Conservation (phyloP, 768 basidiomycete species). For the Lentinula lateritia region DNA sequence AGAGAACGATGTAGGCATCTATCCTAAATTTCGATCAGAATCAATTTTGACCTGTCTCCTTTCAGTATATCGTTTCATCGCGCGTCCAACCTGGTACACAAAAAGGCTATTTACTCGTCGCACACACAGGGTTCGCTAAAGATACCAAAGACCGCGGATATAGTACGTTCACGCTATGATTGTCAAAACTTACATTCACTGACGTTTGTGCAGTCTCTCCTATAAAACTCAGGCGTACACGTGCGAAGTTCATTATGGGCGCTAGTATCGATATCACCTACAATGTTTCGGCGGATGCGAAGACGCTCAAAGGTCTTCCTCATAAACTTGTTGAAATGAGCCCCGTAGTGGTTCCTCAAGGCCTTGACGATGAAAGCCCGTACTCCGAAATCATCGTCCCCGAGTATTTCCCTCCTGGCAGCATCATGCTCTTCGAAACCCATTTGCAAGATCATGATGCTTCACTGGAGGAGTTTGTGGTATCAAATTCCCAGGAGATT, state of each 20-base stretch:
- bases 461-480: slow-evolving; percentile 69
- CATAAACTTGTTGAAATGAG: slow-evolving; percentile 61
- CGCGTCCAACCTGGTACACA: slow-evolving; percentile 88
- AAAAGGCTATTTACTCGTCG: slow-evolving; percentile 88
- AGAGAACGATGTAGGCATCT: slow-evolving; percentile 78
- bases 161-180: slow-evolving; percentile 41
- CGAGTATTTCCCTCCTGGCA: slow-evolving; percentile 91
- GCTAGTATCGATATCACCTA: slow-evolving; percentile 65
- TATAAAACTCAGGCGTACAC: slow-evolving; percentile 76
- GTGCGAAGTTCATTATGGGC: slow-evolving; percentile 77
- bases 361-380: slow-evolving; percentile 59
- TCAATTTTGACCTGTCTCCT: not conserved
- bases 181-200: not conserved
- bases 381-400: slow-evolving; percentile 81
- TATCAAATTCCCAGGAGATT: slow-evolving; percentile 63
- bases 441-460: slow-evolving; percentile 70
- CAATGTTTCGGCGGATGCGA: slow-evolving; percentile 41
- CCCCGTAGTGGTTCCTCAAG: slow-evolving; percentile 52
- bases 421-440: slow-evolving; percentile 89
- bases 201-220: slow-evolving; percentile 58
- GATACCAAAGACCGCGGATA: slow-evolving; percentile 74
- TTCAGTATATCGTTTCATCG: slow-evolving; percentile 88
- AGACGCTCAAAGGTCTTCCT: slow-evolving; percentile 66
- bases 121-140: slow-evolving; percentile 89
- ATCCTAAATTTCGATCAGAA: not conserved